A percentile compares a stretch with the other conserved stretches of the same genome.
Conservation (phyloP, 2,329 filamentous ascomycete species). For the Alternaria alternata region DNA sequence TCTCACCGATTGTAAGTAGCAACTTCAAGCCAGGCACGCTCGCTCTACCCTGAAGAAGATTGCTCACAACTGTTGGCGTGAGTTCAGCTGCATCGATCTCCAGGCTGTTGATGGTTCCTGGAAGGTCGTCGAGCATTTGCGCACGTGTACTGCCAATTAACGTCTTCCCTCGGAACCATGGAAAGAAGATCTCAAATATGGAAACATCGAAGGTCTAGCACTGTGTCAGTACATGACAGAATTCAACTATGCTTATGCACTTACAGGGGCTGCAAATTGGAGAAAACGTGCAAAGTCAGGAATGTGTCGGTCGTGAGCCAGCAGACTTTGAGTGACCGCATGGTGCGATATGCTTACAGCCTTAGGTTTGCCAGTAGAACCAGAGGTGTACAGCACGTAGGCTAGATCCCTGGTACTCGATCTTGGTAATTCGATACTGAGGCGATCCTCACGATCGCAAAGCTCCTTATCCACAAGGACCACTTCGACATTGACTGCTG, state of each 20-base stretch:
- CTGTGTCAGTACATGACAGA: constrained; percentile 4
- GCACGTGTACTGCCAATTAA: constrained; percentile 74
- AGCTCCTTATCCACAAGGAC: constrained; percentile 55
- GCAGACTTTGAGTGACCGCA: constrained; percentile 80
- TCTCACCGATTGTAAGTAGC: constrained; percentile 89
- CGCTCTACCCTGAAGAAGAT: constrained; percentile 72
- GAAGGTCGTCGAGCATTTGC: constrained; percentile 77
- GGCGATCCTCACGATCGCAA: constrained; percentile 30
- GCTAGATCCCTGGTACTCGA: constrained; percentile 62
- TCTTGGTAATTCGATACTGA: not conserved
- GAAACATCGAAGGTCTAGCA: constrained; percentile 84
- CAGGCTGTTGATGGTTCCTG: constrained; percentile 69
- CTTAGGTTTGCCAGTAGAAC: constrained; percentile 88
- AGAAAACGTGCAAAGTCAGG: constrained; percentile 81
- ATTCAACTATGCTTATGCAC: not conserved
- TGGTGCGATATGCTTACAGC: constrained; percentile 83
- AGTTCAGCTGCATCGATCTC: constrained; percentile 84
- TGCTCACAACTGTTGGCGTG: constrained; percentile 85
- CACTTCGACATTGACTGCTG: constrained; percentile 45
- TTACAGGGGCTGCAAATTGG: constrained; percentile 80
- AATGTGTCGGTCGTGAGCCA: constrained; percentile 81
- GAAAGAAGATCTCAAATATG: constrained; percentile 94
- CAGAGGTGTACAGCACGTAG: constrained; percentile 94
- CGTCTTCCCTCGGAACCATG: constrained; percentile 75
- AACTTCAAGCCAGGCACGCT: constrained; percentile 73